Evolutionary conservation across 108 stramenopile species (phyloP), one percentile per base, ranked within the genome.

Genomic region (Nitzschia sp.): DNA sequence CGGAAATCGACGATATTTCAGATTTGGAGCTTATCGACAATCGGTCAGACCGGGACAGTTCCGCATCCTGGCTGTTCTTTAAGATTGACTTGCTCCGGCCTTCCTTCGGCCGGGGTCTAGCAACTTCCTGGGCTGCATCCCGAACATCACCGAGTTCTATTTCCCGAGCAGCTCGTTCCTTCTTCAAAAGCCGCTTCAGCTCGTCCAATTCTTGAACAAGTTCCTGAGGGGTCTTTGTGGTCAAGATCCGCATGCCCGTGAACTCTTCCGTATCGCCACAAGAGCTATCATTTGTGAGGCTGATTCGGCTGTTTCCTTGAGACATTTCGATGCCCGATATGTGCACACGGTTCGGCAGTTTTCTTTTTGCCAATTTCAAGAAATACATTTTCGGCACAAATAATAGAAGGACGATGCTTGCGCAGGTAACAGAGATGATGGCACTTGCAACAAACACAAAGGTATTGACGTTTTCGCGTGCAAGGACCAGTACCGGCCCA

Each of bases 141-240:
- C n/a, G n/a, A n/a, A n/a, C n/a, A n/a, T n/a, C n/a, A n/a, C n/a
- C n/a, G n/a, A n/a, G n/a, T n/a, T n/a, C n/a, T n/a, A n/a, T n/a
- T n/a, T n/a, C n/a, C n/a, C n/a, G n/a, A n/a, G n/a, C n/a, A 13
- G 38, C 38, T 42, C 38, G 6, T 6, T 9, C 49, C n/a, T 19
- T 51, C 49, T 19, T 9, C 28, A 72, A 78, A 26, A 54, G 49
- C 29, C 27, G 19, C 38, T 66, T 67, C 47, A 75, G 51, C 6
- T 13, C 13, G 53, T 47, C 55, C 8, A 60, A 29, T 42, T 75
- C 65, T 19, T 35, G 28, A 1, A 46, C 15, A 27, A 75, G 66
- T 59, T 75, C 74, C 25, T 66, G 28, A 28, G 56, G 46, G 4
- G 66, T 67, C 35, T 75, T 75, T 0, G 74, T 75, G 11, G 74